A percentile compares a stretch with the other conserved stretches of the same genome.
phyloP scores from a whole-genome alignment of 352 stramenopile species.

The Globisporangium alternatum region DNA sequence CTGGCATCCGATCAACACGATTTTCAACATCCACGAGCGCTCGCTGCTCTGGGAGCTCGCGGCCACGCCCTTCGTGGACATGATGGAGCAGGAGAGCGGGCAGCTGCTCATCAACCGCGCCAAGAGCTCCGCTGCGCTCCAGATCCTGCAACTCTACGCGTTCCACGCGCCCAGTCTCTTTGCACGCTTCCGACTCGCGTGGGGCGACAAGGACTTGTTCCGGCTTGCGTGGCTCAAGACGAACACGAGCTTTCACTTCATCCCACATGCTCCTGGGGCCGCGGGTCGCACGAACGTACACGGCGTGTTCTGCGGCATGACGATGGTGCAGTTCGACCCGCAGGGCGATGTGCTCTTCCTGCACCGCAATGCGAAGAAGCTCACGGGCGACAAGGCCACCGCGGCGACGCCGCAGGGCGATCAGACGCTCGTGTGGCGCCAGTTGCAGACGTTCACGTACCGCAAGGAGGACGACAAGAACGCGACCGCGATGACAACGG shows the following conservation, averaged over 20 bases:
- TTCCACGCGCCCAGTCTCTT: slow-evolving; percentile 50
- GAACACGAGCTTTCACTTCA: slow-evolving; percentile 47
- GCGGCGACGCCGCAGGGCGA: background rate
- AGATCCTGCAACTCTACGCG: slow-evolving; percentile 40
- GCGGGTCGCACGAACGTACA: slow-evolving; percentile 26
- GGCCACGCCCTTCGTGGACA: slow-evolving; percentile 43
- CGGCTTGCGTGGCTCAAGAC: slow-evolving; percentile 55
- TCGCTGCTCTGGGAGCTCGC: slow-evolving; percentile 56
- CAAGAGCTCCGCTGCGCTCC: slow-evolving; percentile 28
- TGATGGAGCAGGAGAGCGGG: slow-evolving; percentile 72
- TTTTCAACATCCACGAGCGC: slow-evolving; percentile 49
- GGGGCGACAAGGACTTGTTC: slow-evolving; percentile 61
- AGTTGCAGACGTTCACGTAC: slow-evolving; percentile 33
- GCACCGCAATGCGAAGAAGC: slow-evolving; percentile 48
- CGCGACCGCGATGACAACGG: slow-evolving; percentile 10
- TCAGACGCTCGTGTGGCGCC: slow-evolving; percentile 27
- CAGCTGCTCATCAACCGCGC: slow-evolving; percentile 49
- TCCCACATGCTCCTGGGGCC: slow-evolving; percentile 31
- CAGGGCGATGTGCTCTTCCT: slow-evolving; percentile 37
- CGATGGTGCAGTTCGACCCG: slow-evolving; percentile 42
- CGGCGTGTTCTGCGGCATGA: slow-evolving; percentile 49
- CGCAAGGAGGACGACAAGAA: background rate
- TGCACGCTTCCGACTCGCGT: slow-evolving; percentile 28
- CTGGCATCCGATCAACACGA: slow-evolving; percentile 64
- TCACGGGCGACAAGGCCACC: slow-evolving; percentile 23